A percentile compares a stretch with the other conserved stretches of the same genome.
Evolutionary conservation across 2,329 filamentous ascomycete genomes (phyloP).

Genomic region (Penicillium nordicum): DNA sequence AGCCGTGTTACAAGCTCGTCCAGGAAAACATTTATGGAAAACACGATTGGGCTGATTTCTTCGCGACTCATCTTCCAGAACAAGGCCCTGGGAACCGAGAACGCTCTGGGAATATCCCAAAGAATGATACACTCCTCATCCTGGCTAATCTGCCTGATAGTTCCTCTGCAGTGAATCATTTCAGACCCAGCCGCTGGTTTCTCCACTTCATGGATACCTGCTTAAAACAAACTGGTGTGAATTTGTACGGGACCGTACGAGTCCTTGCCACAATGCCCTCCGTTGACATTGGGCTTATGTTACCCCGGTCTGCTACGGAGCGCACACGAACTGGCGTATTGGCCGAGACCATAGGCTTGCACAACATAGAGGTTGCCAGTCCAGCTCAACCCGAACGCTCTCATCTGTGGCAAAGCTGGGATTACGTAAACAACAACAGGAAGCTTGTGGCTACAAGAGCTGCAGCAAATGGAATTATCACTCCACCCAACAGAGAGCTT

Average conservation of each 20-base stretch:
- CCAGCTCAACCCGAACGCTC: constrained; percentile 34
- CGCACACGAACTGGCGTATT: constrained; percentile 59
- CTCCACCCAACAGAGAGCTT: constrained; percentile 30
- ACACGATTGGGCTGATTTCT: constrained; percentile 49
- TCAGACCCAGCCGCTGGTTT: constrained; percentile 54
- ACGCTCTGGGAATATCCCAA: constrained; percentile 41
- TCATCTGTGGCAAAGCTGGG: constrained; percentile 25
- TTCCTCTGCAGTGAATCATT: constrained; percentile 50
- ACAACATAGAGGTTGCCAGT: constrained; percentile 53
- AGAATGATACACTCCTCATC: constrained; percentile 72
- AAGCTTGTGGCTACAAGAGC: constrained; percentile 30
- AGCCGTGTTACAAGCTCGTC: constrained; percentile 50
- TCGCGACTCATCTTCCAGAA: constrained; percentile 47
- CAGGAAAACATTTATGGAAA: constrained; percentile 55
- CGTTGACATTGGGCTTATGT: constrained; percentile 54
- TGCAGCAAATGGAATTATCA: constrained; percentile 26
- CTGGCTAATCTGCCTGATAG: constrained; percentile 63
- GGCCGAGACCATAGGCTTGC: constrained; percentile 50
- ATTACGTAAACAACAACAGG: constrained; percentile 22
- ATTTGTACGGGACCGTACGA: constrained; percentile 73
- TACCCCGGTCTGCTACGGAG: constrained; percentile 59
- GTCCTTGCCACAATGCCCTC: constrained; percentile 71
- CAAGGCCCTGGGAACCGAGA: constrained; percentile 47
- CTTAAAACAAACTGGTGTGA: constrained; percentile 59
- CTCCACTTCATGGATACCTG: constrained; percentile 55